Base-by-base conservation (phyloP, 768 basidiomycete genomes). In the Lentinula sp. region DNA sequence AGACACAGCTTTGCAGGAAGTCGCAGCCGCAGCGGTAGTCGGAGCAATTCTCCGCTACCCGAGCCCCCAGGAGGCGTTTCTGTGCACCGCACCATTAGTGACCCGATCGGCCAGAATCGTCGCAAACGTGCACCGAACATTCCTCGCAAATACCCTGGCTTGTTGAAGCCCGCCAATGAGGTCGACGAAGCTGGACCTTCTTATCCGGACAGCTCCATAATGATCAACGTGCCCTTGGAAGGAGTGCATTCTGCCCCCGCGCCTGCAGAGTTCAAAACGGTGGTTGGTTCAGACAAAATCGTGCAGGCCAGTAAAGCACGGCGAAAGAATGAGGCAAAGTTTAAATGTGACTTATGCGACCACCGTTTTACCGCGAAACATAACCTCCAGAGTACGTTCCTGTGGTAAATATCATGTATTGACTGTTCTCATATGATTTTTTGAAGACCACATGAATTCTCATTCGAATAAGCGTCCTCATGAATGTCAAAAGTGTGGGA, bases 291-390 rank as follows among this genome's bases (percentile, higher is more conserved):
- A 3, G 50, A 53, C 48, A 60, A 60, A 49, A 60, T 60, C 9
- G 48, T 60, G n/a, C 31, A 52, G 13, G 59, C 59, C 13, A 60
- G 59, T 32, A 43, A 43, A 16, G n/a, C 28, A 15, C 48, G 59
- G 3, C 31, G 59, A 8, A 60, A 60, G 59, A 60, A 60, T 21
- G 59, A 60, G 48, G 35, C 59, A 5, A 60, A 60, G 16, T 60
- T 60, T 23, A 40, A 37, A n/a, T 60, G 59, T 32, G 35, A 37
- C 1, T 37, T 60, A 37, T 60, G 59, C 13, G 39, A 34, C n/a
- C 48, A 60, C 16, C n/a, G 40, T 10, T 60, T 60, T 34, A 60
- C 59, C 13, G 59, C 59, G 3, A 60, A 60, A 28, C 59, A 60
- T 32, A 60, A 60, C 32, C 48, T 60, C 4, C 28, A 34, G n/a